A percentile compares a stretch with the other conserved stretches of the same genome.
Evolutionary conservation across 2,329 filamentous ascomycete species (phyloP).

Genomic region (Fusarium begoniae): DNA sequence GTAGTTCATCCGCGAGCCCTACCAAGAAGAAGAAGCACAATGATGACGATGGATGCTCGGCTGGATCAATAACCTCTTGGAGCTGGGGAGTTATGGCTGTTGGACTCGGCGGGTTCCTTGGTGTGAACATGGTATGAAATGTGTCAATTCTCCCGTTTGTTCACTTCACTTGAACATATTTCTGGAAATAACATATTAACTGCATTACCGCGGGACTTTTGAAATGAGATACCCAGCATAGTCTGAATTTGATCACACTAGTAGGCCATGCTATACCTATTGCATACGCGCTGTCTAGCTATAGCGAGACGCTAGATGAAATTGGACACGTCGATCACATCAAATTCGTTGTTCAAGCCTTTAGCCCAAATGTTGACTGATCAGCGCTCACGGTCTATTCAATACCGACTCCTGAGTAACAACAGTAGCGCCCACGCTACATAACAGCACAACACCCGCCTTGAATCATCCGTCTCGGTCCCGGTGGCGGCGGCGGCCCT

Average conservation of each 20-base stretch:
- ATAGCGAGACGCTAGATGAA: not conserved
- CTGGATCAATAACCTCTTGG: not conserved
- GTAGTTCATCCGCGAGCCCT: not conserved
- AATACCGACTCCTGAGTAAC: not conserved
- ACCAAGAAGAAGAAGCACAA: not conserved
- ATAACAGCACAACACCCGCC: not conserved
- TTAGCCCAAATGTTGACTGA: not conserved
- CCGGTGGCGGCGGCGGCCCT: not conserved
- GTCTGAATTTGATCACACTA: not conserved
- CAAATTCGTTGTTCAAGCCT: too few species aligned
- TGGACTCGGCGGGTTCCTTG: constrained; percentile 7
- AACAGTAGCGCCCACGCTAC: not conserved
- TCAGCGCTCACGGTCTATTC: not conserved
- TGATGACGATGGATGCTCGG: constrained; percentile 8
- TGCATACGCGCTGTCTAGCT: too few species aligned
- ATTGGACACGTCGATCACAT: not conserved
- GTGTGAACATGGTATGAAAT: not conserved
- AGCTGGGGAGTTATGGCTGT: constrained; percentile 10
- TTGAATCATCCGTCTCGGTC: not conserved
- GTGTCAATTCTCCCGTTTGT: too few species aligned
- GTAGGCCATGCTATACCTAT: too few species aligned
- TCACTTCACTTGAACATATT: not conserved
- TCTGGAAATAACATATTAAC: not conserved
- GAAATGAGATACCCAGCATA: too few species aligned
- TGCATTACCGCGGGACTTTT: not conserved